phyloP scores from a whole-genome alignment of 2,329 filamentous ascomycete genomes.

The Gaeumannomyces sp. region DNA sequence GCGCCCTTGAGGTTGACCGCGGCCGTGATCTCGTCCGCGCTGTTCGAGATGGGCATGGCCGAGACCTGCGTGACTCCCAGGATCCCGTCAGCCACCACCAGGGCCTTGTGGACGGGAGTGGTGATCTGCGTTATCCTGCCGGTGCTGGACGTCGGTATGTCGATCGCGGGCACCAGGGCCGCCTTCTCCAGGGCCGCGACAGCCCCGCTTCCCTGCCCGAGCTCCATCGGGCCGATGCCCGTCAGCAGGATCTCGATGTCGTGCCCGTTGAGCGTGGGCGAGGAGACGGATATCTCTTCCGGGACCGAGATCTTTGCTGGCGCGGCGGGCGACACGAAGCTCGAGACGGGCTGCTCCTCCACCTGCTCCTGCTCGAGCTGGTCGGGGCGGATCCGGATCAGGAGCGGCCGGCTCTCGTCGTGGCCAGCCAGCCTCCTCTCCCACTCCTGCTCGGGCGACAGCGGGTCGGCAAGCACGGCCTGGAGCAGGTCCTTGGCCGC shows the following conservation, averaged over 20 bases:
- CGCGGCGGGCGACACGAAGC: conserved; percentile 24
- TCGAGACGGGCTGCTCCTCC: conserved; percentile 14
- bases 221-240: conserved; percentile 38
- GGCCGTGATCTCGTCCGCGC: conserved; percentile 37
- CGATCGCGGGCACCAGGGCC: conserved; percentile 69
- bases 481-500: conserved; percentile 61
- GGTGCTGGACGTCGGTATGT: conserved; percentile 59
- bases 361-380: conserved; percentile 26
- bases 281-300: conserved; percentile 56
- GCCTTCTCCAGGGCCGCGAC: conserved; percentile 50
- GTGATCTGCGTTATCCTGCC: conserved; percentile 61
- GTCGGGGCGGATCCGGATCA: conserved; percentile 48
- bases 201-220: conserved; percentile 29
- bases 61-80: conserved; percentile 55
- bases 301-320: conserved; percentile 36
- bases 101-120: conserved; percentile 76
- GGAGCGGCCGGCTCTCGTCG: conserved; percentile 48
- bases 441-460: conserved; percentile 58
- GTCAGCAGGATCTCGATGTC: conserved; percentile 60
- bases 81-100: conserved; percentile 69
- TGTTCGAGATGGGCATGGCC: conserved; percentile 32
- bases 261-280: conserved; percentile 52
- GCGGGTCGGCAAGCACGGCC: conserved; percentile 64
- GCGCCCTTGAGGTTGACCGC: conserved; percentile 44
- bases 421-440: conserved; percentile 54